Base-by-base conservation (phyloP, 495 filamentous ascomycete genomes). In the Penicillium crystallinum region DNA sequence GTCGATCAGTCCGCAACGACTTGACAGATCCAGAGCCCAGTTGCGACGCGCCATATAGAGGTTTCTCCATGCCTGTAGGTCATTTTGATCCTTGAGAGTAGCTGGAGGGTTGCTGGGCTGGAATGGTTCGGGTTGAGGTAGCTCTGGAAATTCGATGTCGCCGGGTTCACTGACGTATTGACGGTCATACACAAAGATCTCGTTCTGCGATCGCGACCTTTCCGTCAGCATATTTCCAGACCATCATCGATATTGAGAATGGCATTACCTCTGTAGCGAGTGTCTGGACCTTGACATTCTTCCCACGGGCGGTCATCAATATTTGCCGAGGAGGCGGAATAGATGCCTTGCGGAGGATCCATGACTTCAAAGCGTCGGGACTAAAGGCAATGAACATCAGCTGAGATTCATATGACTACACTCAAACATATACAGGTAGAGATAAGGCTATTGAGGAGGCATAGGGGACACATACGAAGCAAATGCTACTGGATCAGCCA, bases 101-200 rank as follows among this genome's bases (percentile, higher is more conserved):
- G 91, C 88, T 31, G 91, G 90, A 11, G 88, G 80, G 40, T 70
- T 75, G 5, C 79, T 71, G 51, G 81, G 66, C 33, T 63, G 68
- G 59, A 84, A 86, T 51, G 76, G 75, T 46, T 78, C 77, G 3
- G 87, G 86, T 30, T 78, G 37, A 15, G 83, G 73, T 18, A 79
- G 64, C 50, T 79, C 74, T 58, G 79, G 73, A 47, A 79, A 71
- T 35, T 84, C 79, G 41, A 76, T 63, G 17, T 72, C 59, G 40
- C 60, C 63, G 6, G 67, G 58, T 41, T 76, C 70, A 54, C 63
- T 71, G 46, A 77, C 59, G 83, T 80, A 73, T 56, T 84, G 81
- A 46, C 84, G 81, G 67, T 93, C 88, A 65, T 92, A 97, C 30
- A 96, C 80, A 59, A 88, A 95, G 53, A 97, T 83, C 64, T 96